Evolutionary conservation across 2,329 filamentous ascomycete species (phyloP), one percentile per base, ranked within the genome.

Genomic region (Endoconidiophora laricicola): DNA sequence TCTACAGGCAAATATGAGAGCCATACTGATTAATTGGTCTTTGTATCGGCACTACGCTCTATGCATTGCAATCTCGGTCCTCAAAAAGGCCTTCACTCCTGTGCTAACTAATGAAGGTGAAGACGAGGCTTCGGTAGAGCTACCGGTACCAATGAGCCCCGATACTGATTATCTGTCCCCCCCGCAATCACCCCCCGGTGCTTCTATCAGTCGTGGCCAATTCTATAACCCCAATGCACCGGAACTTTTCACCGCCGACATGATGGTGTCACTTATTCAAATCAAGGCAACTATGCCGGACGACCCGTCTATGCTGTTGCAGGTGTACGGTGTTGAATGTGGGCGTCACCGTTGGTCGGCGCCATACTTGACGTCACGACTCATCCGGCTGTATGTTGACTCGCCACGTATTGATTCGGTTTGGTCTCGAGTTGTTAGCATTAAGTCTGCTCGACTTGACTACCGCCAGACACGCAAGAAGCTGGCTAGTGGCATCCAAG

Each of bases 11-110:
- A 77, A 83, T 48, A 74, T 91, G 18, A 82, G 83, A 56, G 86
- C 83, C 4, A 66, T 98, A 2, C 78, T 85, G 54, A 60, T 94
- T 6, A 83, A 93, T 46, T 96, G 96, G 61, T 98, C 93, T 0
- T 73, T 98, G 0, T 94, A 93, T 62, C 81, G 88, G 3, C 88
- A 94, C 61, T 98, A 95, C 60, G 83, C 88, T 0, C 73, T 93
- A 23, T 84, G 86, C 1, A 79, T 96, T 53, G 91, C 90, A 6
- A 68, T 74, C 22, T 80, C 79, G 60, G 85, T 93, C 2, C 63
- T 98, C 22, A 60, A 57, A 62, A 58, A 57, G 61, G 58, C 55
- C 57, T 52, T 24, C 52, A 55, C 20, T 38, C 46, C 26, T 46
- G 53, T 16, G 52, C 59, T 1, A 55, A 57, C 22, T 18, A 29